Base-by-base conservation (phyloP, 1,284 basidiomycete genomes). In the Trichosporon faecale region DNA sequence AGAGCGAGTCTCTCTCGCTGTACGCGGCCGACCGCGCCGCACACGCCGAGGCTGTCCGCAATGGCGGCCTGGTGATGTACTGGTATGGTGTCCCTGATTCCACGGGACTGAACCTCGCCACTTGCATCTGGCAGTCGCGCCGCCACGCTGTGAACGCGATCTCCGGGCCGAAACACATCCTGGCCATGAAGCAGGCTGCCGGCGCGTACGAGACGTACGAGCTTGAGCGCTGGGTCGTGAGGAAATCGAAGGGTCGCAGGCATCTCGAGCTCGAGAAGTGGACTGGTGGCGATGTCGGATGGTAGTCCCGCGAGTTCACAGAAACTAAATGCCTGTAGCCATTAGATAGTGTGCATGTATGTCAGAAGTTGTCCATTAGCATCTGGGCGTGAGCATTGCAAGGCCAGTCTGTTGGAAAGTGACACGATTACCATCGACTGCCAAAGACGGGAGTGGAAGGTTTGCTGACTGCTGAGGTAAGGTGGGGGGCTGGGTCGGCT, bases 101-200 rank as follows among this genome's bases (percentile, higher is more conserved):
- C 23, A 90, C 90, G 0, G 90, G 93, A 0, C 86, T 92, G 82
- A 96, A 96, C 80, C 88, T 95, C 66, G 93, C 94, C 2, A 95
- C 94, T n/a, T 96, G 94, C 84, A 91, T 96, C 65, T 97, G 94
- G 94, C 91, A 93, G 73, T 73, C 71, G 73, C 89, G 93, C 4
- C 87, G 87, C 73, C 91, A 93, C 74, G 94, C 94, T 0, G 84
- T 90, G 40, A 89, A 89, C 7, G 94, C 94, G 0, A 93, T 90
- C 76, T 88, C 88, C 1, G 88, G 90, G 5, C 92, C 92, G 14
- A 87, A 91, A 75, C 94, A 96, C 77, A 87, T 91, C 66, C 86
- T 86, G 52, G 94, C 94, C 5, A 93, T 94, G 89, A 87, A 86
- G 73, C 87, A 95, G 16, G 91, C 94, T 0, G 87, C 88, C 7